Percentiles rank a stretch among this genome's conserved stretches.
phyloP scores from a whole-genome alignment of 805 yeast genomes.

The Pichia heedii region DNA sequence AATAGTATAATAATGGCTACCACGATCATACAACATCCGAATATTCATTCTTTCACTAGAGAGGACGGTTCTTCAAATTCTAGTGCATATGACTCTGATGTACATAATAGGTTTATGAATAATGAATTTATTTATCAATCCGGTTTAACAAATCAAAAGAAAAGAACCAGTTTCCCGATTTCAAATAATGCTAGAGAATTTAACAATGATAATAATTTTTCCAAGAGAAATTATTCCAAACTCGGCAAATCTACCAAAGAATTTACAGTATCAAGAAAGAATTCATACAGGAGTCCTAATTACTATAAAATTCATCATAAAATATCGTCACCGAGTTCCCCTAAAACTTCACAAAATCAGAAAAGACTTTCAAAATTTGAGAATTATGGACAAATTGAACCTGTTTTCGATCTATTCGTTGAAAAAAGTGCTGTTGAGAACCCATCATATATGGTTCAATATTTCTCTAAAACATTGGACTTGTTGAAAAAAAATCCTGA shows the following conservation, averaged over 20 bases:
- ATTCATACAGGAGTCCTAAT: slow-evolving; percentile 3
- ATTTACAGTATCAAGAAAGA: slow-evolving; percentile 8
- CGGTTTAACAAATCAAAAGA: not conserved
- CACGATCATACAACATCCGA: not conserved
- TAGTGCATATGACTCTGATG: slow-evolving; percentile 4
- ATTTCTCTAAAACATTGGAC: slow-evolving; percentile 9
- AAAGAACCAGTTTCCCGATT: not conserved
- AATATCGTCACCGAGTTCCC: not conserved
- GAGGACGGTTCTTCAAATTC: slow-evolving; percentile 1
- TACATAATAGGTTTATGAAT: slow-evolving; percentile 3
- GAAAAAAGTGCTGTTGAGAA: slow-evolving; percentile 6
- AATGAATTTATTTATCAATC: slow-evolving; percentile 5
- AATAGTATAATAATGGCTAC: slow-evolving; percentile 2
- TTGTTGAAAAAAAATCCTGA: slow-evolving; percentile 10
- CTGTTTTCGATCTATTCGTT: slow-evolving; percentile 5
- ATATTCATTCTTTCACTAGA: not conserved
- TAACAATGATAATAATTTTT: not conserved
- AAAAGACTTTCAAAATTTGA: slow-evolving; percentile 2
- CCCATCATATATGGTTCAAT: slow-evolving; percentile 12
- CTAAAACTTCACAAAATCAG: not conserved
- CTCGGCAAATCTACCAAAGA: not conserved
- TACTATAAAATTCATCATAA: slow-evolving; percentile 3
- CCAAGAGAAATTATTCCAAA: not conserved
- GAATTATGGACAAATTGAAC: slow-evolving; percentile 7
- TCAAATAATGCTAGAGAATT: not conserved